Evolutionary conservation across 345 rosid genomes (phyloP), one percentile per base, ranked within the genome.

Genomic region (Salix caprea): DNA sequence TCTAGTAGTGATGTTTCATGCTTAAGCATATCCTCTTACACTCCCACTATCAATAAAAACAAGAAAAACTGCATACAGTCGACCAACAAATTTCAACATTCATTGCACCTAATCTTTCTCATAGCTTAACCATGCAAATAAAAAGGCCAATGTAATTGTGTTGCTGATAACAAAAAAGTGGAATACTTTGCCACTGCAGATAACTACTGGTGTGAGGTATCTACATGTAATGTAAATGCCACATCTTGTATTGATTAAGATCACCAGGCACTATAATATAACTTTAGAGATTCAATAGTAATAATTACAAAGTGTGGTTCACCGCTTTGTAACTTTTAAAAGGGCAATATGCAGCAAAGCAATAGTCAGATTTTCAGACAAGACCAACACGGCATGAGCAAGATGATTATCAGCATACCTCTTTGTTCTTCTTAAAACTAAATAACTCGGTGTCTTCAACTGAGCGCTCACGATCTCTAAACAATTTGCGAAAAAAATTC

Each of bases 401-500:
- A 66, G 67, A 18, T 67, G 13, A 39, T 39, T 21, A 62, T 74
- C 69, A 65, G 28, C 77, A 36, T 71, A 95, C 99, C 97, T 94
- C 97, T 72, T 86, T 89, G 52, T 84, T 89, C 85, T 90, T 96
- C 85, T 92, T 94, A 21, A 87, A 88, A 79, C 89, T 88, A 75
- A 92, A 89, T 74, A 96, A 83, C 85, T 94, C 98, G 1, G 97
- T 94, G 79, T 96, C 98, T 86, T 92, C 97, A 79, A 94, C 88
- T 58, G 97, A 94, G 67, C 93, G 93, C 77, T 94, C 98, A 56
- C 97, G 93, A 76, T 96, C 99, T 85, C 90, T 91, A 79, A 96
- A 96, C 80, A 96, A 86, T 85, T 96, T 96, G 76, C 97, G 97
- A 83, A 96, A 96, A 86, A 96, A 96, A 74, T 83, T 94, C 82